These are phyloP conservation scores for Rugosomyces carneus DNA, from an alignment of 1,284 basidiomycete species.

Conservation along the genomic window DNA sequence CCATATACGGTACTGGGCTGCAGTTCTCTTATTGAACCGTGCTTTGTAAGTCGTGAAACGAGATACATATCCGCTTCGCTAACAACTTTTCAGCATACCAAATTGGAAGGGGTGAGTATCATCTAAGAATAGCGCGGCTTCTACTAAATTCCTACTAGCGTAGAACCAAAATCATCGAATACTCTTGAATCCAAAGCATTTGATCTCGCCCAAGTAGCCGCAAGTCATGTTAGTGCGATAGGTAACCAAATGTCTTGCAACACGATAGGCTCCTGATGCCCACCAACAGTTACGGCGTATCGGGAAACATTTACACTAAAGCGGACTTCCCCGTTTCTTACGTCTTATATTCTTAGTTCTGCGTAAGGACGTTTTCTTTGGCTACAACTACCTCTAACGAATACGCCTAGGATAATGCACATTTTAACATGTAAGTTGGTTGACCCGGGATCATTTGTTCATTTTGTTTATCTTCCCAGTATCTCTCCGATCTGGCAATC, in stretches of 20 bases:
- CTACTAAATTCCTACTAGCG: constrained; percentile 23
- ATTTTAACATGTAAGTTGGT: constrained; percentile 58
- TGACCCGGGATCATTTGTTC: not conserved
- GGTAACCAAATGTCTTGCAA: constrained; percentile 32
- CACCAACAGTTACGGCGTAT: constrained; percentile 47
- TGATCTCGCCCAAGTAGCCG: constrained; percentile 72
- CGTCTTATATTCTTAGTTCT: constrained; percentile 71
- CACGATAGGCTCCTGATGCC: not conserved
- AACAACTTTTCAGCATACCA: constrained; percentile 43
- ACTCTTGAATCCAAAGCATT: constrained; percentile 57
- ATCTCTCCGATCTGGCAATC: constrained; percentile 59
- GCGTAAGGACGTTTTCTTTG: constrained; percentile 42
- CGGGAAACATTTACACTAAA: constrained; percentile 58
- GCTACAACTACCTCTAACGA: constrained; percentile 1
- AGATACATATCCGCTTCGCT: constrained; percentile 1
- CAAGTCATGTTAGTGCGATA: constrained; percentile 66
- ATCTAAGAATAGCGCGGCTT: not conserved
- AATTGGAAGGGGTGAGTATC: constrained; percentile 53
- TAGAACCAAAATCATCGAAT: constrained; percentile 36
- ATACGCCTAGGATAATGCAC: constrained; percentile 67
- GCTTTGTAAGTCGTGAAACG: constrained; percentile 59
- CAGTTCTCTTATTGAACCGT: constrained; percentile 72
- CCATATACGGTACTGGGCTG: constrained; percentile 75
- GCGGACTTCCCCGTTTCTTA: constrained; percentile 62
- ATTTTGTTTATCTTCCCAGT: constrained; percentile 35